Evolutionary conservation across 2,329 filamentous ascomycete genomes (phyloP), one percentile per base, ranked within the genome.

Genomic region (Dactylellina leptospora): DNA sequence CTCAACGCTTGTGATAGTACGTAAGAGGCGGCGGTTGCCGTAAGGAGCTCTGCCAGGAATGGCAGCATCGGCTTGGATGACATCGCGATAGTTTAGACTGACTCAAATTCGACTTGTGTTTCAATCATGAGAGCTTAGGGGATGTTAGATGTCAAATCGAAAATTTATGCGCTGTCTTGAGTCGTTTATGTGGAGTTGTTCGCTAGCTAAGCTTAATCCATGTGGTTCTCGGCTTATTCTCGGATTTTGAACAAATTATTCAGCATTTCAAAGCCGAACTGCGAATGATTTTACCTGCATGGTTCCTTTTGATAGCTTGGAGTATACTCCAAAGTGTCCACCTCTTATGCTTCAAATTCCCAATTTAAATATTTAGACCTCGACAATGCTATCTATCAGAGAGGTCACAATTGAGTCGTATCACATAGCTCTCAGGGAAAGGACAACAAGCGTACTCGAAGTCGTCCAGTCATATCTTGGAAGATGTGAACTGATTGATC

Each of bases 1-100:
- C 63, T 71, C 44, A 71, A 58, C 18, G 51, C 66, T 38, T 71
- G 66, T 27, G 66, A 71, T 63, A 55, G 30, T 38, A 71, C 66
- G 44, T 71, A 71, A 18, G 66, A 71, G 22, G 58, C 58, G 30
- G 58, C 58, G n/a, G 66, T 71, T 25, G 47, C 58, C 4, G 58
- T 23, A n/a, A 71, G 42, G 51, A 71, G 66, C 58, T 71, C 58
- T 23, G 66, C 66, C 51, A 71, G 51, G 50, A 71, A 54, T 1
- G 66, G 66, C 9, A 71, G 9, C 36, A 61, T 71, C n/a, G 66
- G 40, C 25, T 63, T 71, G 18, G 66, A 59, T 6, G 33, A 42
- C n/a, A n/a, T n/a, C n/a, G n/a, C 33, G 56, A 61, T 45, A 61
- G 50, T 33, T 28, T n/a, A n/a, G n/a, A n/a, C n/a, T n/a, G n/a